phyloP scores from a whole-genome alignment of 164 flowering plant species.

The Litsea cubeba region DNA sequence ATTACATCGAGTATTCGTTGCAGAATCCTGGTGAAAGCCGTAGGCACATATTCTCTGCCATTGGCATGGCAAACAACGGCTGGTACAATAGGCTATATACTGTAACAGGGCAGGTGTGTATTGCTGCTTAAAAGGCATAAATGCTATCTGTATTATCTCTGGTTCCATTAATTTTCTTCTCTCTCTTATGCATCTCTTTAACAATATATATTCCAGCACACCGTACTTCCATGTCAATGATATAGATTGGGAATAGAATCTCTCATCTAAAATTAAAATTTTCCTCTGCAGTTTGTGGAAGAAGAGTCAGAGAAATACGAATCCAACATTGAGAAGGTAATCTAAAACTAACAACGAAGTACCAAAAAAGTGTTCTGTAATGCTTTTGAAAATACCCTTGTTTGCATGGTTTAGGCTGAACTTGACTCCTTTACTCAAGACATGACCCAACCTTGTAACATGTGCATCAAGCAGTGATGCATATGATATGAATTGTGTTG shows the following conservation, averaged over 20 bases:
- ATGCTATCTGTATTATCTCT: not conserved
- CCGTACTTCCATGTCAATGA: not conserved
- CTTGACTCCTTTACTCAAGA: not conserved
- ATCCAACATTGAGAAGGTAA: conserved; percentile 62
- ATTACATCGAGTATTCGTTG: conserved; percentile 82
- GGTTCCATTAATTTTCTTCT: not conserved
- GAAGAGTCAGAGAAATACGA: conserved; percentile 63
- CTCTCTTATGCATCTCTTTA: too few species aligned
- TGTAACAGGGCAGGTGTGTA: conserved; percentile 86
- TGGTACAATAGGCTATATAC: conserved; percentile 89
- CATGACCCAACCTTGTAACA: too few species aligned
- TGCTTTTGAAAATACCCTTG: not conserved
- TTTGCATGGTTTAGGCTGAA: not conserved
- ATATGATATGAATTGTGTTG: not conserved
- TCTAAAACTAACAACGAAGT: not conserved
- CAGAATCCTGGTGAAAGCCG: conserved; percentile 86
- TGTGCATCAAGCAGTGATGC: not conserved
- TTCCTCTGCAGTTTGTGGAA: conserved; percentile 52
- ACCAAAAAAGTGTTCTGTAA: not conserved
- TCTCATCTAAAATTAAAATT: not conserved
- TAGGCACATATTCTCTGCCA: conserved; percentile 61
- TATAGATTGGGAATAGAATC: not conserved
- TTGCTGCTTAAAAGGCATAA: not conserved
- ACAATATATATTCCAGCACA: too few species aligned
- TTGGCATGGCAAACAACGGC: conserved; percentile 81